Conservation (phyloP, 306 rosid genomes). For the Prunus persica region Prunus_persica_NCBIv2 NC_034016.1:18010001-18010500, state of each 20-base stretch:
- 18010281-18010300: not conserved
- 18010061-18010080: conserved; percentile 60
- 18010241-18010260: not conserved
- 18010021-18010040: conserved; percentile 67
- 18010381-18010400: not conserved
- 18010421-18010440: not conserved
- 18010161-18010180: not conserved
- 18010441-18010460: not conserved
- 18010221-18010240: conserved; percentile 7
- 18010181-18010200: not conserved
- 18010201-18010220: not conserved
- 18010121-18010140: conserved; percentile 46
- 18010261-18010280: not conserved
- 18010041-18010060: conserved; percentile 47
- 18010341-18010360: not conserved
- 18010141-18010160: conserved; percentile 12
- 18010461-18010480: conserved; percentile 17
- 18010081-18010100: conserved; percentile 41
- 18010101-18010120: conserved; percentile 53
- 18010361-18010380: not conserved
- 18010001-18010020: conserved; percentile 66
- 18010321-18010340: not conserved
- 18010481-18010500: not conserved
- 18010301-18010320: not conserved
- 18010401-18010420: not conserved